Conservation (phyloP, 2,329 filamentous ascomycete species). For the Colletotrichum tofieldiae region DNA sequence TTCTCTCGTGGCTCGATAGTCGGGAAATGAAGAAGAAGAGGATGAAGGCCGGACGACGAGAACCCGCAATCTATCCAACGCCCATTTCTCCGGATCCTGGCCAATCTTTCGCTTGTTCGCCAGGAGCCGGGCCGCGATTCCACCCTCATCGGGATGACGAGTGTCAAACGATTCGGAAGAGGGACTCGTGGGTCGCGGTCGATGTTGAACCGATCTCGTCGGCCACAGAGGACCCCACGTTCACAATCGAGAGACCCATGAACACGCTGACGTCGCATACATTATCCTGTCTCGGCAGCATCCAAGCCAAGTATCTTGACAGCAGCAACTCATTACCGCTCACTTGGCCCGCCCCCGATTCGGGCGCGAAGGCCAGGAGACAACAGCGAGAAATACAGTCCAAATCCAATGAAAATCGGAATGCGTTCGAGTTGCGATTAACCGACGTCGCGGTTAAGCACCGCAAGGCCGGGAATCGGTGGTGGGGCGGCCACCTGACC, state of each 20-base stretch:
- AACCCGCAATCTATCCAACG: not conserved
- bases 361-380: not conserved
- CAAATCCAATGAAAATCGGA: not conserved
- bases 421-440: not conserved
- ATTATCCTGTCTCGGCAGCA: not conserved
- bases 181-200: not conserved
- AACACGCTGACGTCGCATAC: not conserved
- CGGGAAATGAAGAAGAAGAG: not conserved
- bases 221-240: not conserved
- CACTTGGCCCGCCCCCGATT: not conserved
- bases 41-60: not conserved
- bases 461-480: not conserved
- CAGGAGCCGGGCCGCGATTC: not conserved
- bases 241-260: not conserved
- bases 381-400: not conserved
- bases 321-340: no score
- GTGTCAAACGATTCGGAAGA: not conserved
- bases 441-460: not conserved
- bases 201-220: not conserved
- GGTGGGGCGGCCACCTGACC: not conserved
- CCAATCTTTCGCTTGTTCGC: not conserved
- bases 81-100: not conserved
- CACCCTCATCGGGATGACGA: not conserved
- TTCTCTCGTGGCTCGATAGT: not conserved
- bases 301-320: not conserved